Evolutionary conservation across 139 green algal genomes (phyloP).

Genomic region (Chlorella ohadii): DNA sequence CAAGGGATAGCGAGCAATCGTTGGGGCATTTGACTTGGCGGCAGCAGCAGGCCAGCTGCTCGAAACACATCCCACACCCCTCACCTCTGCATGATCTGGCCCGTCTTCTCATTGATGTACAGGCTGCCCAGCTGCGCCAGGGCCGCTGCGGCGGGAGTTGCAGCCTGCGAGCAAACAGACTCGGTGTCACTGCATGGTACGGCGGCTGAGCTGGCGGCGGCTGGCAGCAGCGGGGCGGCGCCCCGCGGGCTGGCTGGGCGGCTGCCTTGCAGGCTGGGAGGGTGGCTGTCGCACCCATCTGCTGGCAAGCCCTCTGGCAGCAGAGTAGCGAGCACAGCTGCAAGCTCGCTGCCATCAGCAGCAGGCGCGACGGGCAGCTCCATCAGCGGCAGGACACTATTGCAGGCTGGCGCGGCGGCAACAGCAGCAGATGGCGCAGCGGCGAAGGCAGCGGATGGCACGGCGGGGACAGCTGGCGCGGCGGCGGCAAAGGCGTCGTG

Average conservation of each 20-base stretch:
- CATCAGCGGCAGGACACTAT: not conserved
- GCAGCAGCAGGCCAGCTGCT: too few relatives aligned
- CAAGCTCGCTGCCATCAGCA: not conserved
- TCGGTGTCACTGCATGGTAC: not conserved
- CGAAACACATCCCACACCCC: not conserved
- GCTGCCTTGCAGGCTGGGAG: not conserved
- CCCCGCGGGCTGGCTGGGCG: not conserved
- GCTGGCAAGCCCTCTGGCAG: constrained; percentile 1
- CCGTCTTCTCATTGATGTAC: constrained; percentile 37
- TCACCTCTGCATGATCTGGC: constrained; percentile 36
- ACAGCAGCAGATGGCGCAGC: too few relatives aligned
- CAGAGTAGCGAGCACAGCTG: not conserved
- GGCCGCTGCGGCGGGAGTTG: not conserved
- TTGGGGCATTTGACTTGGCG: too few relatives aligned
- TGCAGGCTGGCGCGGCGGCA: not conserved
- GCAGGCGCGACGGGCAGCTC: not conserved
- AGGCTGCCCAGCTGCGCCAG: constrained; percentile 26
- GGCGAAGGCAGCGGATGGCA: not conserved
- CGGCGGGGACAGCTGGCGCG: not conserved
- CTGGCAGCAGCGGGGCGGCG: not conserved
- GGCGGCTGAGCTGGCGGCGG: not conserved
- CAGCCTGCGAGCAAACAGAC: constrained; percentile 6
- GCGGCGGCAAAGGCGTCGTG: not conserved
- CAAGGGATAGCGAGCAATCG: too few relatives aligned
- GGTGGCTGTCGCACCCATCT: not conserved